phyloP scores from a whole-genome alignment of 2,329 filamentous ascomycete species.

The Phoma sp. region DNA sequence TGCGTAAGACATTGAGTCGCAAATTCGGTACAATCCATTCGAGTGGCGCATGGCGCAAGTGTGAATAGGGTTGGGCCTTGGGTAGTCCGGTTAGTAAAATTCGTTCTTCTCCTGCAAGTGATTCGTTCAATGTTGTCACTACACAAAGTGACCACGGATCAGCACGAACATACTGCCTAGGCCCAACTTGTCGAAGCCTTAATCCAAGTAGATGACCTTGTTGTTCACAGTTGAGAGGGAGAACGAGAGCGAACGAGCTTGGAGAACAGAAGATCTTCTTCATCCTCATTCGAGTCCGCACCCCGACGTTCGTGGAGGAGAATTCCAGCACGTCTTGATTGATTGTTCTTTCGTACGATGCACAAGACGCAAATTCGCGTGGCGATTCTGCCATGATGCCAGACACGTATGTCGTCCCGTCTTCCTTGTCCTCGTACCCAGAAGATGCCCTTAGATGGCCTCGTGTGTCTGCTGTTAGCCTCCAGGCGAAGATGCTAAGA shows the following conservation, averaged over 20 bases:
- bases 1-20: not conserved
- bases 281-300: not conserved
- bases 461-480: not conserved
- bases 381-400: not conserved
- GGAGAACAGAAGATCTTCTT: not conserved
- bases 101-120: not conserved
- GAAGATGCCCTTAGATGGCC: too few species aligned
- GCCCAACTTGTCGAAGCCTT: not conserved
- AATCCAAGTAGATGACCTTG: not conserved
- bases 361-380: not conserved
- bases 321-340: not conserved
- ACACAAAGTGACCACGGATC: not conserved
- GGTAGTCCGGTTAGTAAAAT: not conserved
- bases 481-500: constrained; percentile 5
- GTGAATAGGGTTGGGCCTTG: not conserved
- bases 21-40: not conserved
- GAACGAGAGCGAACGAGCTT: not conserved
- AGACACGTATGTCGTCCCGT: not conserved
- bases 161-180: not conserved
- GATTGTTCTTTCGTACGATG: not conserved
- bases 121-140: not conserved
- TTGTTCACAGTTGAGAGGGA: not conserved
- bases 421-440: not conserved
- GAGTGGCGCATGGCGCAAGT: not conserved
- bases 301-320: not conserved